Base-by-base conservation (phyloP, 1,284 basidiomycete species). In the Pseudozyma sp. region DNA sequence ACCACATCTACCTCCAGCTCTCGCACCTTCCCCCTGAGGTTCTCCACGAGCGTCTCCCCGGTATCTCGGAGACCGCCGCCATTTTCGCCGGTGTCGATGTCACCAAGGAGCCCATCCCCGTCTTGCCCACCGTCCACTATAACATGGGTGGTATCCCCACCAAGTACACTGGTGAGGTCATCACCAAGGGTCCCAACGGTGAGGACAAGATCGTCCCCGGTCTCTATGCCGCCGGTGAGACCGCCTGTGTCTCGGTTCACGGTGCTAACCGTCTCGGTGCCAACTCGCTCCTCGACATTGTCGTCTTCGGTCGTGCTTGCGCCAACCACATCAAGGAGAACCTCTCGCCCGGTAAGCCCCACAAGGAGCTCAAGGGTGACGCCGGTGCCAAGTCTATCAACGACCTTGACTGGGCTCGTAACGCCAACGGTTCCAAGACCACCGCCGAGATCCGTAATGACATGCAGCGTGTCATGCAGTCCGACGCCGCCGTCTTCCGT, bases 51-150 rank as follows among this genome's bases (percentile, higher is more conserved):
- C 92, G 97, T 85, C 89, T 99, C 51, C 97, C 97, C 73, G 97
- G 97, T 90, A 99, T 99, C 86, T 99, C 97, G 57, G 97, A 99
- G 89, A 99, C 97, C 12, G 97, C 97, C 40, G 93, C 96, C 74
- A 99, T 99, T 85, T 99, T 99, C 88, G 91, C 94, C 83, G 97
- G 97, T 87, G 97, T 99, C 77, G 97, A 99, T 86, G 97, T 99
- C 73, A 99, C 97, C 77, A 99, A 99, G 89, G 96, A 99, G 86
- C 97, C 97, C 54, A 83, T 82, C 60, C 82, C 83, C 52, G 97
- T 99, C 42, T 70, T 84, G 36, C 83, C 79, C 53, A 81, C 81
- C 34, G 80, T 81, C 25, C 84, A 85, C 77, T 85, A 85, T 83
- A 85, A 84, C 76, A 89, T 99, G 97, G 97, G 97, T 87, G 97